A percentile compares a stretch with the other conserved stretches of the same genome.
phyloP scores from a whole-genome alignment of 169 alveolate species.

The Cryptosporidium ubiquitum region DNA sequence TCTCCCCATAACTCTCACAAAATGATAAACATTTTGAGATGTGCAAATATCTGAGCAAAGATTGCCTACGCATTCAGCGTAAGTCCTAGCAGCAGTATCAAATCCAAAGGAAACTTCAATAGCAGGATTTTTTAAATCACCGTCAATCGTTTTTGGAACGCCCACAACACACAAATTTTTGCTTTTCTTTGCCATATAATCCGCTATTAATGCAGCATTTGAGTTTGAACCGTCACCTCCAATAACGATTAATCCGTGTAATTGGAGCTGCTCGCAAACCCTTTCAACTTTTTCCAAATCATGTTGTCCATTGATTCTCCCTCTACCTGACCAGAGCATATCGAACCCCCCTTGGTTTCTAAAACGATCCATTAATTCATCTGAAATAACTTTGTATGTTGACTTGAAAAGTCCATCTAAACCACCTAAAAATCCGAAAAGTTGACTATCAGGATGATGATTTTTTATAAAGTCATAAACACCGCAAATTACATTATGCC shows the following conservation, averaged over 20 bases:
- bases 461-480: conserved; percentile 91
- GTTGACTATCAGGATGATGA: conserved; percentile 89
- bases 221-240: conserved; percentile 99
- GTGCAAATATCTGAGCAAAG: conserved; percentile 92
- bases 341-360: conserved; percentile 98
- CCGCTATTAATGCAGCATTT: conserved; percentile 97
- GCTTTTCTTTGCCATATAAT: conserved; percentile 89
- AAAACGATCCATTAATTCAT: conserved; percentile 92
- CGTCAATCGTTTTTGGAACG: conserved; percentile 99
- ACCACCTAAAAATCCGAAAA: conserved; percentile 94
- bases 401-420: conserved; percentile 93
- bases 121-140: conserved; percentile 95
- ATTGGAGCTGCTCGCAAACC: conserved; percentile 88
- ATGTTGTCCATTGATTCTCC: conserved; percentile 93
- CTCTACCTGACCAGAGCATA: conserved; percentile 98
- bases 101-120: conserved; percentile 97
- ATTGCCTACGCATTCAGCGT: conserved; percentile 95
- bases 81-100: conserved; percentile 97
- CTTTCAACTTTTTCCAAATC: conserved; percentile 89
- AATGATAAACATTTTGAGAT: conserved; percentile 93
- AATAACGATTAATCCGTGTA: conserved; percentile 96
- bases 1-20: conserved; percentile 98
- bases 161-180: conserved; percentile 90
- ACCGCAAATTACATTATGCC: conserved; percentile 98
- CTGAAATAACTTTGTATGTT: conserved; percentile 91